phyloP scores from a whole-genome alignment of 1,284 basidiomycete genomes.

The Farysia itapuensis region DNA sequence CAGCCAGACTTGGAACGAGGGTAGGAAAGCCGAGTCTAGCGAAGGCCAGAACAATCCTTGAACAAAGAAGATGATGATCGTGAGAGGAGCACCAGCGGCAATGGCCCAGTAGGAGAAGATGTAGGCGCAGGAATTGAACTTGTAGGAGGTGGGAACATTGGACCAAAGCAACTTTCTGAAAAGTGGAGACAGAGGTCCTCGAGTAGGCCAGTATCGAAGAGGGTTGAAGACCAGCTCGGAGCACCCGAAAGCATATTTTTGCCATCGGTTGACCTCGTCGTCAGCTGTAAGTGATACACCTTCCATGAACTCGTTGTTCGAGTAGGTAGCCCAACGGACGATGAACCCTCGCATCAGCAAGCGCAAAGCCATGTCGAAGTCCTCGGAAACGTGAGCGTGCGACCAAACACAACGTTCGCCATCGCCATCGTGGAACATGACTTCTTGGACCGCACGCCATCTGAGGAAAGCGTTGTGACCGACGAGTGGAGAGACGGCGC shows the following conservation, averaged over 20 bases:
- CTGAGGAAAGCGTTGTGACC: conserved; percentile 85
- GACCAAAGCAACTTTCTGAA: conserved; percentile 71
- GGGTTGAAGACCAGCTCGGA: conserved; percentile 59
- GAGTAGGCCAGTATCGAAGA: conserved; percentile 70
- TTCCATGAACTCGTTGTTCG: conserved; percentile 78
- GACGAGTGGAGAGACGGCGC: conserved; percentile 70
- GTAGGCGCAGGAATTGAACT: conserved; percentile 70
- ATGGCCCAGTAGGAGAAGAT: conserved; percentile 81
- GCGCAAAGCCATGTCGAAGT: conserved; percentile 73
- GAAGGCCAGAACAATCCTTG: conserved; percentile 70
- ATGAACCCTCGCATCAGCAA: conserved; percentile 65
- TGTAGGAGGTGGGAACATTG: conserved; percentile 68
- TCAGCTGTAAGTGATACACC: conserved; percentile 75
- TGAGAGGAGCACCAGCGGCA: conserved; percentile 69
- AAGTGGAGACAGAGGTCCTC: conserved; percentile 76
- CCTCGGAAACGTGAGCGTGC: conserved; percentile 77
- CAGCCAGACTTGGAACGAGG: conserved; percentile 71
- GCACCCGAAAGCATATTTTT: conserved; percentile 77
- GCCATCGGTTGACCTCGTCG: conserved; percentile 80
- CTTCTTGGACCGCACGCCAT: conserved; percentile 80
- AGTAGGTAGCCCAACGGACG: conserved; percentile 82
- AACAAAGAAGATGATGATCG: conserved; percentile 72
- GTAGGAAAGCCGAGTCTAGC: conserved; percentile 67
- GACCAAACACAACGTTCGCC: conserved; percentile 76
- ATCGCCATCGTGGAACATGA: conserved; percentile 71